A percentile compares a stretch with the other conserved stretches of the same genome.
Evolutionary conservation across 225 moss, liverwort and hornwort genomes (phyloP).

Genomic region (Pseudoscleropodium purum): DNA sequence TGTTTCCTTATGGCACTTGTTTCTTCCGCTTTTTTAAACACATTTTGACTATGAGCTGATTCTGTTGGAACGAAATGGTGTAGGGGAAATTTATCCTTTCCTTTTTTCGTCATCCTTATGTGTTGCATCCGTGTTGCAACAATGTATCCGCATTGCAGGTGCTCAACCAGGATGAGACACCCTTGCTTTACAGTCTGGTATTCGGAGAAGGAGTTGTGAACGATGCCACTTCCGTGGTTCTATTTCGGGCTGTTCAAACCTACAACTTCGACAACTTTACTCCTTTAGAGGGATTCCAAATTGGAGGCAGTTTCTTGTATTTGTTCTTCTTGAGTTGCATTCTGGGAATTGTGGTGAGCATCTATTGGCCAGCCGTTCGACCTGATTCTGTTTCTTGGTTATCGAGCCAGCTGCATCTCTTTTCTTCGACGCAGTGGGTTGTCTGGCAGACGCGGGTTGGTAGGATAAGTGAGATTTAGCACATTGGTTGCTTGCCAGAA

Average conservation of each 20-base stretch:
- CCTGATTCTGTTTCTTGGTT: not conserved
- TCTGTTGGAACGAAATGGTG: not conserved
- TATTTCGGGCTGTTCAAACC: constrained; percentile 83
- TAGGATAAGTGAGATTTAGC: not conserved
- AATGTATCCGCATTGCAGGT: constrained; percentile 33
- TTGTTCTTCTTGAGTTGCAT: constrained; percentile 70
- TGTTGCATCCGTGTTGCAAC: too few relatives aligned
- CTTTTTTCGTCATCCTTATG: not conserved
- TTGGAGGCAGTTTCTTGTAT: constrained; percentile 76
- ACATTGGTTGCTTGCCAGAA: not conserved
- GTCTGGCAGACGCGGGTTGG: not conserved
- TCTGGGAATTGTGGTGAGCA: constrained; percentile 52
- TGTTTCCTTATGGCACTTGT: not conserved
- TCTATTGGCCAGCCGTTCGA: not conserved
- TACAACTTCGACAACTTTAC: constrained; percentile 62
- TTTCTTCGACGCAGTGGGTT: not conserved
- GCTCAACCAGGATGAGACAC: constrained; percentile 82
- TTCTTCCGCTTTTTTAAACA: not conserved
- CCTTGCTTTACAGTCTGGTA: constrained; percentile 90
- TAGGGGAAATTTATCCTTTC: not conserved
- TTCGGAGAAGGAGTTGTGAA: constrained; percentile 99
- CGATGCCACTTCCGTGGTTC: constrained; percentile 94
- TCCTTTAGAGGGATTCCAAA: constrained; percentile 36
- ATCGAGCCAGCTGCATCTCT: not conserved
- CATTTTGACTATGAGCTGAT: not conserved